A percentile compares a stretch with the other conserved stretches of the same genome.
Evolutionary conservation across 768 basidiomycete genomes (phyloP).

Genomic region (Porpolomopsis calyptriformis): DNA sequence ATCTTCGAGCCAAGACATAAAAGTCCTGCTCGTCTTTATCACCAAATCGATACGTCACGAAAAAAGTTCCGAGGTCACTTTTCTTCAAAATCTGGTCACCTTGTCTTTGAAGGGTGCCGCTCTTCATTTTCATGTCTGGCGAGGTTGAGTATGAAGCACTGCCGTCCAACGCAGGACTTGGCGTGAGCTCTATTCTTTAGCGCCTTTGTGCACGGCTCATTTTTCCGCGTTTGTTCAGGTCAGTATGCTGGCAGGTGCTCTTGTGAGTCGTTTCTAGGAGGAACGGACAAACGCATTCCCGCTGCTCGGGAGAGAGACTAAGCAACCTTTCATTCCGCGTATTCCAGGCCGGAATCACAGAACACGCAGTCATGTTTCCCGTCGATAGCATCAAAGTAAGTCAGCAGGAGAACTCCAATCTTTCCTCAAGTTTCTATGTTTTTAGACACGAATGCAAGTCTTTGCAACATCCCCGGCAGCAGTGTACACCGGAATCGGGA

Average conservation of each 20-base stretch:
- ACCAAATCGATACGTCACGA: too few relatives aligned
- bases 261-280: slow-evolving; percentile 46
- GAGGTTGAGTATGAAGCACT: slow-evolving; percentile 41
- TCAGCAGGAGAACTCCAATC: slow-evolving; percentile 6
- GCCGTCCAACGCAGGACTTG: slow-evolving; percentile 70
- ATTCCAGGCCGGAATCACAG: slow-evolving; percentile 88
- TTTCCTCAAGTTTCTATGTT: slow-evolving; percentile 1
- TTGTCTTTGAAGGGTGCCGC: neutral
- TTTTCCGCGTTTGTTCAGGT: slow-evolving; percentile 38
- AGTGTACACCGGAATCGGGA: slow-evolving; percentile 80
- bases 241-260: slow-evolving; percentile 93
- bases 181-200: slow-evolving; percentile 31
- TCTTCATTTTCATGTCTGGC: slow-evolving; percentile 23
- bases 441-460: slow-evolving; percentile 98
- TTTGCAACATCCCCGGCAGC: slow-evolving; percentile 78
- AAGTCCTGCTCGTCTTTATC: too few relatives aligned
- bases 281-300: slow-evolving; percentile 5
- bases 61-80: neutral
- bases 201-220: neutral
- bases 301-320: neutral
- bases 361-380: slow-evolving; percentile 98
- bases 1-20: too few relatives aligned
- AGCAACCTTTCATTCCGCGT: neutral
- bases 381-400: slow-evolving; percentile 95
- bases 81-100: too few relatives aligned